Evolutionary conservation across 2,329 filamentous ascomycete species (phyloP).

Genomic region (Aspergillus melleus): DNA sequence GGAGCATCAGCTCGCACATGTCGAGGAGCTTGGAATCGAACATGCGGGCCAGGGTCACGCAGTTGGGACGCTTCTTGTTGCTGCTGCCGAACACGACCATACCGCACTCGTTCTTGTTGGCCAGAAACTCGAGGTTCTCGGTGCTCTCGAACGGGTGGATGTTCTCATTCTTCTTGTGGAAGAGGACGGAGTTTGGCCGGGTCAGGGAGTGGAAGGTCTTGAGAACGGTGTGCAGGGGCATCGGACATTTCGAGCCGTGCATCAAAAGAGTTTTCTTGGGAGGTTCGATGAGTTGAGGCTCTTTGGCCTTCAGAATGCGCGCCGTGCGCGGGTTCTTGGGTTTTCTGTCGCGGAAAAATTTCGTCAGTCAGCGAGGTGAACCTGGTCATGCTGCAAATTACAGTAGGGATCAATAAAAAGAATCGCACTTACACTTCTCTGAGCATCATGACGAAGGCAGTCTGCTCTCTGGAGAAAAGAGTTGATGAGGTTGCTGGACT

Average conservation of each 20-base stretch:
- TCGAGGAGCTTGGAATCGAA: constrained; percentile 88
- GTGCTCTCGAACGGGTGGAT: constrained; percentile 93
- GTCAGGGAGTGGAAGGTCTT: constrained; percentile 83
- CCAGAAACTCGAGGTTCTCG: constrained; percentile 88
- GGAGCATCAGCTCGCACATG: constrained; percentile 88
- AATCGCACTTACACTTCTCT: constrained; percentile 42
- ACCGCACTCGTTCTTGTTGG: constrained; percentile 90
- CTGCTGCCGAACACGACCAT: constrained; percentile 80
- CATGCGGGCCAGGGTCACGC: constrained; percentile 76
- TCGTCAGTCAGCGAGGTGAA: constrained; percentile 3
- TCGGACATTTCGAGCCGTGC: constrained; percentile 80
- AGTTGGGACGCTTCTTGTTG: constrained; percentile 94
- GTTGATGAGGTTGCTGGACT: constrained; percentile 21
- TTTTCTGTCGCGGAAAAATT: constrained; percentile 50
- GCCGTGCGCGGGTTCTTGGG: constrained; percentile 86
- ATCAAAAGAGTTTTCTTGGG: constrained; percentile 88
- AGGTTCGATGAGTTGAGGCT: constrained; percentile 85
- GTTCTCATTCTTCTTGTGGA: constrained; percentile 90
- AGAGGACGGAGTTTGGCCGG: constrained; percentile 80
- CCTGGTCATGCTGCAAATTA: neutral
- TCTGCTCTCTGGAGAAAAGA: constrained; percentile 6
- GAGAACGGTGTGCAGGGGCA: constrained; percentile 78
- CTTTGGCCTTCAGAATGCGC: constrained; percentile 89
- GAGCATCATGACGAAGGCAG: constrained; percentile 34
- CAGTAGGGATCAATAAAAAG: neutral